Base-by-base conservation (phyloP, 805 yeast species). In the Candida insectorum region DNA sequence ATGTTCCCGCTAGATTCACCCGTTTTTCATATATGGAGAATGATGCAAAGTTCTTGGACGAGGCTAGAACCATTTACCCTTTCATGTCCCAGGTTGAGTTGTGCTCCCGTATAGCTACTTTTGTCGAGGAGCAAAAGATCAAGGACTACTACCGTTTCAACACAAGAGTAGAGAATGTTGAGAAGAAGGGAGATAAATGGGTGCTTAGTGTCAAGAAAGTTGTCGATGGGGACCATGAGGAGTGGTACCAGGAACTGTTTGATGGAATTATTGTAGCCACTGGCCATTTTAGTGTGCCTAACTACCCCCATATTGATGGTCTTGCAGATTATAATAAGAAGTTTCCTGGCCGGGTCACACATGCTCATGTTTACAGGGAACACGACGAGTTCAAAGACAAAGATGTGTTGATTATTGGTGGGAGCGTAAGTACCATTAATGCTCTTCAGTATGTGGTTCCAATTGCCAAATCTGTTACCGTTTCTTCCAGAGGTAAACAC, bases 241-340 rank as follows among this genome's bases (percentile, higher is more conserved):
- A 43, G 20, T 72, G 77, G 77, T 71, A 72, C 40, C 51, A 45
- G 16, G 73, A 73, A 33, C 51, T 49, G 21, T 77, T 68, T 42
- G 89, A 83, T 49, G 83, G 77, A 6, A 73, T 83, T 5, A 73
- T 77, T 3, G 53, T 81, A 7, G 82, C 86, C 5, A 60, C 73
- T 6, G 93, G 93, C 1, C 77, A 77, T 39, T 80, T 71, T 51
- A 73, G 79, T 28, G 61, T 71, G 17, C 91, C 93, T 1, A 66
- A 49, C 42, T 55, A 75, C 30, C 91, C 93, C 1, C 57, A 65
- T 14, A 65, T 71, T 27, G 51, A 56, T 2, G 88, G 88, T 0
- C 48, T 83, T 16, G 52, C 58, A 9, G 69, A 67, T 34, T 79
- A 74, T 71, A 52, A 56, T 29, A 43, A 44, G 8, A 45, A 52